Evolutionary conservation across 306 rosid species (phyloP), one percentile per base, ranked within the genome.

Genomic region (Cucurbita ficifolia): DNA sequence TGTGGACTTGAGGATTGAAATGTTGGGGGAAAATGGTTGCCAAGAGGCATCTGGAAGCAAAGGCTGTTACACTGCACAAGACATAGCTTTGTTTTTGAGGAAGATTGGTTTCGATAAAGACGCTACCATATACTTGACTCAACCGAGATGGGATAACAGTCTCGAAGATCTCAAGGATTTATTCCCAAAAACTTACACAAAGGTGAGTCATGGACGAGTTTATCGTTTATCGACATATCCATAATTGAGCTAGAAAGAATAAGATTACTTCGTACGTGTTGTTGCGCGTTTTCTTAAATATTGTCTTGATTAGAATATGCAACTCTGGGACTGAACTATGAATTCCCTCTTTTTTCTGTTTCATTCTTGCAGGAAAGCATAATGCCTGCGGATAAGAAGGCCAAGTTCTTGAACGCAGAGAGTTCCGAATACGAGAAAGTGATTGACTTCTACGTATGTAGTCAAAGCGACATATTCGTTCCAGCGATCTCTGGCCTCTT

Each of bases 401-500:
- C 76, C 13, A 88, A 83, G 86, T 86, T 87, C 77, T 76, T 89
- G 76, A 88, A 83, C 48, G 78, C 96, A 3, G 78, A 83, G 75
- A 88, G 92, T 75, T 87, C 97, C 18, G 96, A 95, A 76, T 79
- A 86, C 12, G 97, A 91, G 84, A 95, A 91, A 77, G 89, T 89
- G 75, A 88, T 95, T 0, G 99, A 95, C 81, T 95, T 84, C 78
- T 88, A 91, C 38, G 72, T 91, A 22, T 89, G 96, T 70, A 76
- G 96, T 7, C 84, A 89, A 69, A 89, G 97, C 29, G 88, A 91
- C 72, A 94, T 87, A 29, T 95, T 91, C 6, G 89, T 91, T 14
- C 99, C 99, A 19, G 97, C 99, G 45, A 88, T 95, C 83, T 95
- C 97, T 1, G 99, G 97, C 43, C 86, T 95, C 61, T 91, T 95